Evolutionary conservation across 805 yeast genomes (phyloP).

Genomic region (Teunomyces cretensis): DNA sequence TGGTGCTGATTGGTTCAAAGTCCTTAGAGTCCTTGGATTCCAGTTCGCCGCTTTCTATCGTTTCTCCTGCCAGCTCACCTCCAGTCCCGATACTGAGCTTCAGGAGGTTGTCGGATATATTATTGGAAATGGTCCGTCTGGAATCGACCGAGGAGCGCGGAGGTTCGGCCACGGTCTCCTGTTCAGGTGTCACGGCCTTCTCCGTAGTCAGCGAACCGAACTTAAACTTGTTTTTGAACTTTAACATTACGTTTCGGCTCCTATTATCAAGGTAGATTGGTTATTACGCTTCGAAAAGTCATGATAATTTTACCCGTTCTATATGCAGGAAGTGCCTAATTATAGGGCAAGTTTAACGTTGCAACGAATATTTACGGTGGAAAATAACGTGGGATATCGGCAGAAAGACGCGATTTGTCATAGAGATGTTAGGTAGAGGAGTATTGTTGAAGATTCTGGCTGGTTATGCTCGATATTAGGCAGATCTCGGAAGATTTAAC

Average conservation of each 20-base stretch:
- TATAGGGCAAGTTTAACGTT: too few relatives aligned
- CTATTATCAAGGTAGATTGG: neutral
- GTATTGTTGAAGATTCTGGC: too few relatives aligned
- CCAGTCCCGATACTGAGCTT: slow-evolving; percentile 14
- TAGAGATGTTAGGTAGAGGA: too few relatives aligned
- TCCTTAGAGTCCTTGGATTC: slow-evolving; percentile 1
- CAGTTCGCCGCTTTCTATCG: neutral
- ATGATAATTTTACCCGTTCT: neutral
- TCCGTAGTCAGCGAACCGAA: slow-evolving; percentile 19
- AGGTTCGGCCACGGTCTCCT: slow-evolving; percentile 10
- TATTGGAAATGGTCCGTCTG: slow-evolving; percentile 21
- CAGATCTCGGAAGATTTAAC: too few relatives aligned
- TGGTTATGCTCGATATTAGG: too few relatives aligned
- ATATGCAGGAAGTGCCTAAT: neutral
- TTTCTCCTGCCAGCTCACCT: slow-evolving; percentile 1
- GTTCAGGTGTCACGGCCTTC: slow-evolving; percentile 5
- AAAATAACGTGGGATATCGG: neutral
- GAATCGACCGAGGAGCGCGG: slow-evolving; percentile 26
- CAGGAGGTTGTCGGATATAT: slow-evolving; percentile 22
- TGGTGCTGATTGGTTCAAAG: slow-evolving; percentile 3
- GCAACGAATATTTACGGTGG: too few relatives aligned
- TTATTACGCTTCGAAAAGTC: neutral
- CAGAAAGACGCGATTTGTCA: neutral
- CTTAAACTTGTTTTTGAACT: slow-evolving; percentile 30
- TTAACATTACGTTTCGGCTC: slow-evolving; percentile 17